Percentiles rank a stretch among this genome's conserved stretches.
phyloP scores from a whole-genome alignment of 495 filamentous ascomycete genomes.

The Neurospora intermedia region DNA sequence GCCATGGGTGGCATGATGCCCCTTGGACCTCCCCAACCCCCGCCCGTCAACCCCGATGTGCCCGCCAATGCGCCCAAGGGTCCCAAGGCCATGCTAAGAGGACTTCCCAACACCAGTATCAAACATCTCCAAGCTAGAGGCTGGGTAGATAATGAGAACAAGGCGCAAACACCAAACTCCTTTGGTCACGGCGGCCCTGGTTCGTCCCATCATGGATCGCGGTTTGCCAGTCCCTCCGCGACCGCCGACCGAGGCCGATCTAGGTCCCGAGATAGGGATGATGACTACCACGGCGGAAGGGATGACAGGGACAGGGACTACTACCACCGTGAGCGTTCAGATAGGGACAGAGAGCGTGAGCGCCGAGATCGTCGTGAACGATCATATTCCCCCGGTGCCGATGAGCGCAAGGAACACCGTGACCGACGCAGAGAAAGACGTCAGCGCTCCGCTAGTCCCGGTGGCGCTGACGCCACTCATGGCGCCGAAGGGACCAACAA shows the following conservation, averaged over 20 bases:
- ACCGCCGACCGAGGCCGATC: conserved; percentile 1
- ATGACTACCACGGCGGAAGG: conserved; percentile 13
- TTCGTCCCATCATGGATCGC: not conserved
- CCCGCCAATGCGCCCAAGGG: conserved; percentile 70
- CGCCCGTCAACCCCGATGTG: conserved; percentile 29
- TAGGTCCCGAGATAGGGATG: conserved; percentile 10
- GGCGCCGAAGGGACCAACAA: conserved; percentile 49
- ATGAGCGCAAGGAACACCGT: conserved; percentile 37
- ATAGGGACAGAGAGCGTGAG: conserved; percentile 22
- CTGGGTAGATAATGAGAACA: conserved; percentile 30
- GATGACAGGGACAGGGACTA: conserved; percentile 16
- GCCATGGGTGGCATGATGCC: not conserved
- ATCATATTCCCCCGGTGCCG: conserved; percentile 9
- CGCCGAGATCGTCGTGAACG: conserved; percentile 10
- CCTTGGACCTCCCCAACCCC: conserved; percentile 3
- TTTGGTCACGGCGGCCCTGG: not conserved
- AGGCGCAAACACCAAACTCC: conserved; percentile 21
- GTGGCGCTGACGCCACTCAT: conserved; percentile 28
- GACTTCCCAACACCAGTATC: conserved; percentile 65
- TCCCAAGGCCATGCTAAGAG: conserved; percentile 86
- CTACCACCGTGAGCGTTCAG: conserved; percentile 16
- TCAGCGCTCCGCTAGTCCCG: not conserved
- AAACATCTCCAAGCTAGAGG: conserved; percentile 39
- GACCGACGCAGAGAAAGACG: not conserved
- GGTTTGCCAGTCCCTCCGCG: not conserved